Percentiles rank a stretch among this genome's conserved stretches.
These are phyloP conservation scores for Adansonia gregorii DNA, from an alignment of 441 rosid species.

Conservation along the genomic window DNA sequence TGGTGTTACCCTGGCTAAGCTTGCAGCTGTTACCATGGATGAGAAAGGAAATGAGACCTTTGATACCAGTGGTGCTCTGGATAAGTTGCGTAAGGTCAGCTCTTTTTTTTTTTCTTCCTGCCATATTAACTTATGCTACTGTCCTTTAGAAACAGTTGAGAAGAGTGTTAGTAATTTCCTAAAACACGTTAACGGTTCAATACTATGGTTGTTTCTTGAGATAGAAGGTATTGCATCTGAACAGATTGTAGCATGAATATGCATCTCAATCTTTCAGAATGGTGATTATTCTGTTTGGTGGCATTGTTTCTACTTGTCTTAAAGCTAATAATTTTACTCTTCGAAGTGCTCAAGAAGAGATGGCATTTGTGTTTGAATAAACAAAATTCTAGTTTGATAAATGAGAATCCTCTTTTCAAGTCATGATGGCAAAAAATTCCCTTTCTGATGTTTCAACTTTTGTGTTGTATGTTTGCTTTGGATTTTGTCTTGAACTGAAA, in stretches of 20 bases:
- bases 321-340: not conserved
- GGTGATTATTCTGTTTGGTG: not conserved
- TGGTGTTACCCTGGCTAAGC: slow-evolving; percentile 93
- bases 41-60: slow-evolving; percentile 97
- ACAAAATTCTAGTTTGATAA: slow-evolving; percentile 8
- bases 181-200: not conserved
- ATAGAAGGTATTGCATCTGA: slow-evolving; percentile 4
- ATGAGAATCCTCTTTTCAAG: not conserved
- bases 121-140: slow-evolving; percentile 13
- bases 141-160: slow-evolving; percentile 12
- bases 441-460: slow-evolving; percentile 15
- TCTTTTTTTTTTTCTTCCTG: slow-evolving; percentile 31
- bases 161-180: not conserved
- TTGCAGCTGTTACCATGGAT: slow-evolving; percentile 98
- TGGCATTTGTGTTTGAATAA: not conserved
- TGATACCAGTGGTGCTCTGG: slow-evolving; percentile 97
- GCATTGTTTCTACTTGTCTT: not conserved
- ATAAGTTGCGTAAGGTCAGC: slow-evolving; percentile 88
- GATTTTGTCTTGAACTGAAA: slow-evolving; percentile 4
- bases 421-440: not conserved
- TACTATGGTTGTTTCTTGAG: slow-evolving; percentile 18
- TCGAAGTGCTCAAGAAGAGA: not conserved
- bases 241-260: not conserved
- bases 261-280: not conserved
- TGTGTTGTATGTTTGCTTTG: slow-evolving; percentile 1